Evolutionary conservation across 345 rosid species (phyloP), one percentile per base, ranked within the genome.

Genomic region (Ceriops tagal): DNA sequence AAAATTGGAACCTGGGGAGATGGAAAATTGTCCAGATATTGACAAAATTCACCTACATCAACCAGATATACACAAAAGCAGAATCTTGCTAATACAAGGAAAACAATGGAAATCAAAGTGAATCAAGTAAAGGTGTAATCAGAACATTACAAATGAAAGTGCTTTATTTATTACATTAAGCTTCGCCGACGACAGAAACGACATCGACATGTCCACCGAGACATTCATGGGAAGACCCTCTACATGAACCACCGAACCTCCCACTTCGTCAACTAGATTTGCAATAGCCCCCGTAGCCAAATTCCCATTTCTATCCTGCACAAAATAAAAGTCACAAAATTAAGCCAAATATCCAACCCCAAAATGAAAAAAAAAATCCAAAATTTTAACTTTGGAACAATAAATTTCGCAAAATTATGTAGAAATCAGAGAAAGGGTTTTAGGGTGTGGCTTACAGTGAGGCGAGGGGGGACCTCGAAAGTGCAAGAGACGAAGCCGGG

Each of bases 141-240:
- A 43, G 49, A 43, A 26, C 30, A 28, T 27, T 28, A 15, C 9
- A 21, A 61, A 28, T 22, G 30, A 11, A 46, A 52, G 30, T 19
- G 2, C 5, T 60, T 21, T 27, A 32, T 20, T 31, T 22, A 32
- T 62, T 58, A 74, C 78, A 57, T 68, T 57, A 32, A 74, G 53
- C 37, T 64, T 74, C 20, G 78, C 78, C 43, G 72, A 11, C 34
- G 77, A 85, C 22, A 92, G 88, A 70, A 88, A 85, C 0, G 92
- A 85, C 53, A 95, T 91, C 1, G 92, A 85, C 96, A 95, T 92
- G 79, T 90, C 93, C 30, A 92, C 99, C 0, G 99, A 92, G 46
- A 95, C 93, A 39, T 73, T 75, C 81, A 86, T 79, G 0, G 93
- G 93, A 46, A 84, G 78, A 67, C 92, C 92, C 67, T 85, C 88